Conservation (phyloP, 345 rosid genomes). For the Crucihimalaya himalaica region DNA sequence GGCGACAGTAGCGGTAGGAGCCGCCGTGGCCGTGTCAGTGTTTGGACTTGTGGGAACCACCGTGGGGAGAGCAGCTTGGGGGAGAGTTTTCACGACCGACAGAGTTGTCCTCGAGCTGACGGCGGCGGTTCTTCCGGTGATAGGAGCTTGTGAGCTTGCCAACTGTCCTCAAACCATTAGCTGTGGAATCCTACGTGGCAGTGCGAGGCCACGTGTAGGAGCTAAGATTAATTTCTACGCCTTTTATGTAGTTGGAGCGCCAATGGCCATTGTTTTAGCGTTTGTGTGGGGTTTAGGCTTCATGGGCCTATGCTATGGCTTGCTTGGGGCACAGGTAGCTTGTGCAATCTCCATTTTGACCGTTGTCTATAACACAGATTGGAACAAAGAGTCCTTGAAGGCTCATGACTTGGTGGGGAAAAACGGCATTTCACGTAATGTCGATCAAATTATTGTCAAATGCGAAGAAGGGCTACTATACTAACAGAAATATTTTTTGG, state of each 20-base stretch:
- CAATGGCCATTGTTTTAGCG: constrained; percentile 61
- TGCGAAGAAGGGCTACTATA: constrained; percentile 46
- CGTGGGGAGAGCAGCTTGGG: constrained; percentile 72
- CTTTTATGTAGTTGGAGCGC: constrained; percentile 85
- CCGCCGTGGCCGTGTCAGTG: constrained; percentile 52
- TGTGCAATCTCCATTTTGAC: constrained; percentile 66
- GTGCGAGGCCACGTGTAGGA: constrained; percentile 76
- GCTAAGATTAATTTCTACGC: constrained; percentile 75
- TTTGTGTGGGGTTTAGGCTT: constrained; percentile 69
- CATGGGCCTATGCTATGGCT: constrained; percentile 87
- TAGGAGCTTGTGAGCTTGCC: constrained; percentile 90
- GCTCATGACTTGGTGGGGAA: constrained; percentile 68
- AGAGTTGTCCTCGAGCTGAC: constrained; percentile 56
- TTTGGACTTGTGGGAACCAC: constrained; percentile 66
- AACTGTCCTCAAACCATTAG: constrained; percentile 94
- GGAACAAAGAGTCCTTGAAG: constrained; percentile 73
- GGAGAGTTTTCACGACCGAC: constrained; percentile 60
- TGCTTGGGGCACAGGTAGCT: constrained; percentile 76
- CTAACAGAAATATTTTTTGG: constrained; percentile 14
- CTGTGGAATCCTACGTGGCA: constrained; percentile 83
- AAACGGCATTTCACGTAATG: constrained; percentile 34
- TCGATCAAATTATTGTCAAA: constrained; percentile 43
- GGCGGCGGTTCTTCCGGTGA: constrained; percentile 63
- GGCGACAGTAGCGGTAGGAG: constrained; percentile 55
- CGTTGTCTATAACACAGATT: constrained; percentile 71